Evolutionary conservation across 306 rosid genomes (phyloP), one percentile per base, ranked within the genome.

Genomic region (Dryas octopetala): DNA sequence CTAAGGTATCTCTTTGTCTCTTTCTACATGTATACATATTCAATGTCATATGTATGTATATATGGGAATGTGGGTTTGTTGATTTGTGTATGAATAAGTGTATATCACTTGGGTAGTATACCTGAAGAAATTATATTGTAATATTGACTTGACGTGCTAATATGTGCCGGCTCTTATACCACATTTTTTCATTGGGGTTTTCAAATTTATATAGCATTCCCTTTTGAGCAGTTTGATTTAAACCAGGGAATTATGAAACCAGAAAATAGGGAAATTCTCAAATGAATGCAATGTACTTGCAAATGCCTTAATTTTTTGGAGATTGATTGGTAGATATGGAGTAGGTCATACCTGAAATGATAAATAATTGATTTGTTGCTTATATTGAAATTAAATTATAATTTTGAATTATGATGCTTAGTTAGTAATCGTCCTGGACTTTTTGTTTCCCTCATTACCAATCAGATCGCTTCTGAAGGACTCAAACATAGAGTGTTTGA

Each of bases 401-500:
- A 46, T 52, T 23, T 23, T 52, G 57, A 14, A 52, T 12, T 51
- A 5, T 14, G 55, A 4, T 51, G 17, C n/a, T 51, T 52, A 32
- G 38, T 32, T 32, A 32, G 38, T 32, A 32, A 32, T 2, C 38
- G 38, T 32, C 3, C 38, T 32, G 38, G 38, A 32, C 2, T 32
- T 32, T 32, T 32, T 9, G 13, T 16, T 41, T 43, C 19, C 19
- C 11, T 43, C 6, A 3, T 1, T 45, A 4, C 9, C 28, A 0
- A 15, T 50, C 84, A 84, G 82, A 84, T 84, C 73, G 87, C 87
- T 48, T 83, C 87, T 11, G 87, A 83, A 76, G 87, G 87, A 48
- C 84, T 83, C 13, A 80, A 80, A 19, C 84, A 84, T 57, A 43
- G 84, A 62, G 87, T 83, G 55, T 83, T 83, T 64, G 87, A 84